phyloP scores from a whole-genome alignment of 495 filamentous ascomycete genomes.

The Chaetomium fimeti region DNA sequence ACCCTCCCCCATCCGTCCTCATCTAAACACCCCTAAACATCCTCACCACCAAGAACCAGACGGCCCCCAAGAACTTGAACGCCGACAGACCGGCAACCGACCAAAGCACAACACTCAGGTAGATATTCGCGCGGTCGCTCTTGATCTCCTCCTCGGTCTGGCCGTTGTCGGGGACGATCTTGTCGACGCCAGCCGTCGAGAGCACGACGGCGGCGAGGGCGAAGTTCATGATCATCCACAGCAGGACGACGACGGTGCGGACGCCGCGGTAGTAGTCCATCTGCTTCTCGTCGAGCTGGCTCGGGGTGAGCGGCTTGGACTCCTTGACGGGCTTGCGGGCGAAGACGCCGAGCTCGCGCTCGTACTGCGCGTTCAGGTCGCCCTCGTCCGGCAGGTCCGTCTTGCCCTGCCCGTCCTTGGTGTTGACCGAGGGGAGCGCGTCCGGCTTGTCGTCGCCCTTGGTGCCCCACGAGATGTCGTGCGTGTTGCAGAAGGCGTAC shows the following conservation, averaged over 20 bases:
- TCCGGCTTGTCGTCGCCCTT: conserved; percentile 98
- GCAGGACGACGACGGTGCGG: conserved; percentile 82
- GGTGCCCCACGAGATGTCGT: conserved; percentile 99
- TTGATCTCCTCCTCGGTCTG: conserved; percentile 47
- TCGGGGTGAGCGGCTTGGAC: conserved; percentile 58
- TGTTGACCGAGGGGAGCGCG: conserved; percentile 72
- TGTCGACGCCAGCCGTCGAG: conserved; percentile 75
- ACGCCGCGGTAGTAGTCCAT: conserved; percentile 99
- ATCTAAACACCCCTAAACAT: conserved; percentile 69
- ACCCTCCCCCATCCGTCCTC: not conserved
- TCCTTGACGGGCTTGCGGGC: conserved; percentile 62
- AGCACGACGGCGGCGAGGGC: conserved; percentile 85
- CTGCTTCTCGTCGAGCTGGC: conserved; percentile 71
- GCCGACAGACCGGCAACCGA: conserved; percentile 80
- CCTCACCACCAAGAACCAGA: conserved; percentile 93
- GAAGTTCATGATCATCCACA: conserved; percentile 97
- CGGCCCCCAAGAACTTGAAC: conserved; percentile 86
- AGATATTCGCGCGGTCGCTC: conserved; percentile 62
- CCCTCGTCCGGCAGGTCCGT: conserved; percentile 84
- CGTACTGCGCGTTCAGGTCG: conserved; percentile 88
- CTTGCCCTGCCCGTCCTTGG: conserved; percentile 92
- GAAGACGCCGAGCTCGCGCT: conserved; percentile 77
- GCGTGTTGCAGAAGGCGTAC: conserved; percentile 99
- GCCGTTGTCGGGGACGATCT: conserved; percentile 47
- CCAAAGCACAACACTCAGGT: conserved; percentile 90